Base-by-base conservation (phyloP, 2,329 filamentous ascomycete genomes). In the Dothistroma pini region DNA sequence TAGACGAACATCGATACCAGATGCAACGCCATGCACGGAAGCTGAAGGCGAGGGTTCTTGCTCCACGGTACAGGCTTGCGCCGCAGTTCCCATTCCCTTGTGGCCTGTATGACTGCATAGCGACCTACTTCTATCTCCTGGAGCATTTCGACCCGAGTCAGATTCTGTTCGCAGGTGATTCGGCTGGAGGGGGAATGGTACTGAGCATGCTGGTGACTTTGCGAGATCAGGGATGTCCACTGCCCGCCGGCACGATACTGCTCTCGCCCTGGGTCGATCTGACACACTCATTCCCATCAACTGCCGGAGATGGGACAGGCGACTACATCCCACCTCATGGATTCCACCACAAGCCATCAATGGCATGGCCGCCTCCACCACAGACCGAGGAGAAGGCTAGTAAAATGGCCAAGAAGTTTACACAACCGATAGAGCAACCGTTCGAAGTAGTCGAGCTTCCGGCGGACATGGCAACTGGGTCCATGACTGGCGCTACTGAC, bases 1-100 rank as follows among this genome's bases (percentile, higher is more conserved):
- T 97, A 41, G 93, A 97, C 72, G 93, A 96, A 75, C 95, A 97
- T 79, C 87, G 95, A n/a, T 97, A 97, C 77, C 93, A 97, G 81
- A 87, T 99, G 82, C 95, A 99, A 76, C 84, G 93, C 54, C 93
- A 97, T 81, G 95, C 95, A 31, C 84, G 95, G 57, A 97, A 97
- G 77, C 82, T 99, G 63, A 92, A 95, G 75, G 93, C 92, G 19
- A 84, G 92, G 58, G 89, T 97, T 8, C 86, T 97, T 74, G 92
- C 93, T 67, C 82, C 93, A 5, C 82, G 86, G 63, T 99, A 97
- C 75, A 86, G 95, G 47, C 82, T 99, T 32, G 86, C 95, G 6
- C 95, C 93, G 1, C 93, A 97, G 73, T 99, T 93, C 62, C 95
- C 95, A 0, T 99, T 99, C 66, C 95, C 95, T 0, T 97, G 95